These are phyloP conservation scores for Backusella psychrophila DNA, from an alignment of 192 early-diverging fungal genomes.

Conservation along the genomic window DNA sequence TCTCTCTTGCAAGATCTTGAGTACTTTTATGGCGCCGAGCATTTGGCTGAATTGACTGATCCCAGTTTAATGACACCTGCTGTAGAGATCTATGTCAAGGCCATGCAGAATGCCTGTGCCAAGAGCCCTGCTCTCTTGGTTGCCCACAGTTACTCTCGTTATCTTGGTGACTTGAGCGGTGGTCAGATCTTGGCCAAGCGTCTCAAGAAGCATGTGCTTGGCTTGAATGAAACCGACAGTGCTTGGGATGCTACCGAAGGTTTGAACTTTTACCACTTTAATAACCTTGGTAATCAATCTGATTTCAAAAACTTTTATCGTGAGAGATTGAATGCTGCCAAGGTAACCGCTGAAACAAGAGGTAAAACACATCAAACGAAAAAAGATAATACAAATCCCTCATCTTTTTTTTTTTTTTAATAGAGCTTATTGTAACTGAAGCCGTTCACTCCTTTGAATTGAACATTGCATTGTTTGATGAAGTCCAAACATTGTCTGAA, in stretches of 20 bases:
- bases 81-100: constrained; percentile 45
- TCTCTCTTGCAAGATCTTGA: constrained; percentile 45
- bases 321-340: constrained; percentile 41
- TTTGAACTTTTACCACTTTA: constrained; percentile 52
- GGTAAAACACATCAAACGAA: constrained; percentile 1
- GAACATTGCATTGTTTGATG: constrained; percentile 38
- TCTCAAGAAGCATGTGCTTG: constrained; percentile 44
- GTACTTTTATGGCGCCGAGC: constrained; percentile 43
- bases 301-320: constrained; percentile 54
- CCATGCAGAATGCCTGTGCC: constrained; percentile 39
- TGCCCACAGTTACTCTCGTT: constrained; percentile 56
- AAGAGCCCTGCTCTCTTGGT: constrained; percentile 47
- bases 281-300: constrained; percentile 38
- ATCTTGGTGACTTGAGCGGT: constrained; percentile 55
- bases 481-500: constrained; percentile 25
- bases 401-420: not conserved
- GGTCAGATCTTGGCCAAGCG: constrained; percentile 54
- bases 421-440: constrained; percentile 31
- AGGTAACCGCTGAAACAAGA: constrained; percentile 36
- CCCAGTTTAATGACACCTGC: constrained; percentile 41
- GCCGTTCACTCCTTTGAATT: constrained; percentile 28
- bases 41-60: constrained; percentile 26
- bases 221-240: constrained; percentile 39
- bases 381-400: not conserved
- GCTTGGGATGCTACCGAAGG: constrained; percentile 37